Conservation (phyloP, 23 red algal species). For the Gracilariopsis chorda region DNA sequence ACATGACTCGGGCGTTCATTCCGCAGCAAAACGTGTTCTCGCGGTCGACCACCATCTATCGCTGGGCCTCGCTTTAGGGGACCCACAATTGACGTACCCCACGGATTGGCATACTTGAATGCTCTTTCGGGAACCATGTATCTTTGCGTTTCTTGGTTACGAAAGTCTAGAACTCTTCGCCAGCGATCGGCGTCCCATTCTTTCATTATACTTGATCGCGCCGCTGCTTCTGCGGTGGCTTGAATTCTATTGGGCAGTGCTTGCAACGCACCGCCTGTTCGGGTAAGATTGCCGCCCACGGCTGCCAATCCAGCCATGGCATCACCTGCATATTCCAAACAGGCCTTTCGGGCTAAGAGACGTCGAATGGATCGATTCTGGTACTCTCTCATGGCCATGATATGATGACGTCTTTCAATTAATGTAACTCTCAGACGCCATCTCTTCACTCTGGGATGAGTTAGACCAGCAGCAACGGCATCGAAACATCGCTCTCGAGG, state of each 20-base stretch:
- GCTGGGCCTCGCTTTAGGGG: conserved; percentile 79
- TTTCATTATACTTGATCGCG: conserved; percentile 18
- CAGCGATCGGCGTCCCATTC: conserved; percentile 79
- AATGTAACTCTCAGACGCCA: conserved; percentile 69
- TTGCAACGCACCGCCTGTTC: conserved; percentile 50
- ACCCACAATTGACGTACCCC: conserved; percentile 77
- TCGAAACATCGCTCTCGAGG: conserved; percentile 64
- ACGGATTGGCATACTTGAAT: conserved; percentile 65
- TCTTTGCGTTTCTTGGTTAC: conserved; percentile 72
- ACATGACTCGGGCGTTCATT: conserved; percentile 86
- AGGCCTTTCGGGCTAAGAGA: conserved; percentile 60
- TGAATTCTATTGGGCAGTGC: conserved; percentile 36
- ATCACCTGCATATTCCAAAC: conserved; percentile 28
- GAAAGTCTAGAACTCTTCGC: conserved; percentile 74
- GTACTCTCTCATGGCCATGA: conserved; percentile 63
- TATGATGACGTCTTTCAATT: conserved; percentile 59
- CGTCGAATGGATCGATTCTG: conserved; percentile 64
- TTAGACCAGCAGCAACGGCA: conserved; percentile 66
- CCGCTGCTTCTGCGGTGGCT: conserved; percentile 64
- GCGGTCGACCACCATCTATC: conserved; percentile 70
- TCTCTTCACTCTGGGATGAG: conserved; percentile 73
- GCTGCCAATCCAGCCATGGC: conserved; percentile 40
- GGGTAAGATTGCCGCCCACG: conserved; percentile 51
- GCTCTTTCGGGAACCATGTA: conserved; percentile 71
- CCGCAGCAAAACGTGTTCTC: conserved; percentile 78